These are phyloP conservation scores for Pichia norvegensis DNA, from an alignment of 1,139 yeast species.

Conservation along the genomic window DNA sequence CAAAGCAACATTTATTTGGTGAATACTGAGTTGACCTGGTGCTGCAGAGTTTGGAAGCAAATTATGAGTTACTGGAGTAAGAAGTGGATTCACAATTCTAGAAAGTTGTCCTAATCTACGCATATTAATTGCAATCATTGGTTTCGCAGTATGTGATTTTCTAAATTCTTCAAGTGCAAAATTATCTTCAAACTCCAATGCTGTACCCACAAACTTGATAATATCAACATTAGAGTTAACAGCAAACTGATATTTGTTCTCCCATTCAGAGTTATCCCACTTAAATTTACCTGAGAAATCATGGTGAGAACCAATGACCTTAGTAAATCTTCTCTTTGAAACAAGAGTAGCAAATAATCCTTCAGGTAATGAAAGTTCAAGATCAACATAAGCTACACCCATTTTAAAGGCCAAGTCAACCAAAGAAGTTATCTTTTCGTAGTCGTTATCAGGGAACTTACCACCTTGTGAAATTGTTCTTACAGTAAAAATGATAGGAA, in stretches of 20 bases:
- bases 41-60: slow-evolving; percentile 60
- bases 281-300: slow-evolving; percentile 54
- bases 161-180: slow-evolving; percentile 64
- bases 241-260: slow-evolving; percentile 61
- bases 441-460: slow-evolving; percentile 52
- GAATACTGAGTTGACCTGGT: slow-evolving; percentile 64
- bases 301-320: slow-evolving; percentile 76
- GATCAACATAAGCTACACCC: slow-evolving; percentile 43
- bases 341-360: slow-evolving; percentile 36
- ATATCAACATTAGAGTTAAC: slow-evolving; percentile 59
- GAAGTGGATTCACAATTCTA: slow-evolving; percentile 60
- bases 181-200: slow-evolving; percentile 59
- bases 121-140: slow-evolving; percentile 80
- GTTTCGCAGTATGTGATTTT: slow-evolving; percentile 40
- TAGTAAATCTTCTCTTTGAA: slow-evolving; percentile 49
- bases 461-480: slow-evolving; percentile 83
- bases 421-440: slow-evolving; percentile 42
- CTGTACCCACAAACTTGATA: slow-evolving; percentile 78
- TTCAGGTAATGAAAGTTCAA: slow-evolving; percentile 43
- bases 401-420: slow-evolving; percentile 59
- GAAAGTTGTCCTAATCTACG: slow-evolving; percentile 71
- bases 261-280: slow-evolving; percentile 74
- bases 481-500: slow-evolving; percentile 78
- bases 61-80: slow-evolving; percentile 81
- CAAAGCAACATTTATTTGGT: slow-evolving; percentile 53